phyloP scores from a whole-genome alignment of 139 green algal genomes.

The Yamagishiella unicocca region DNA sequence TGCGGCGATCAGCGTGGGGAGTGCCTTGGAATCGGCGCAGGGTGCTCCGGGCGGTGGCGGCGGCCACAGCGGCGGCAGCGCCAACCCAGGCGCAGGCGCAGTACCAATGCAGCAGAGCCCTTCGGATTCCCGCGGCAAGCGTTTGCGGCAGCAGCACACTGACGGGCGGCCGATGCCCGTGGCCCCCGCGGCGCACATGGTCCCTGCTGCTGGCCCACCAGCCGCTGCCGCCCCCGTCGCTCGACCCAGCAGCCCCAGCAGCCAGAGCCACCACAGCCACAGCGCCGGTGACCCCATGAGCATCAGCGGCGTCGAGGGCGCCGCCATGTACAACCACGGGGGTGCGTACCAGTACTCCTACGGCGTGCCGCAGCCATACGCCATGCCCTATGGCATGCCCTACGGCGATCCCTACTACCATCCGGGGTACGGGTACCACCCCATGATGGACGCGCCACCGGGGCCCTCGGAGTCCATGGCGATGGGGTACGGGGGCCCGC shows the following conservation, averaged over 20 bases:
- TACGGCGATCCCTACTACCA: constrained; percentile 20
- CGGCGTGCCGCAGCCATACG: constrained; percentile 20
- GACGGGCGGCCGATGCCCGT: not conserved
- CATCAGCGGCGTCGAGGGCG: not conserved
- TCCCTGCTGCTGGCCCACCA: not conserved
- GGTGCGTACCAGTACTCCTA: constrained; percentile 1
- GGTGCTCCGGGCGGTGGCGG: not conserved
- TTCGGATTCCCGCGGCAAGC: constrained; percentile 13
- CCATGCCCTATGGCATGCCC: constrained; percentile 21
- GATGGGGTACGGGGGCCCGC: not conserved
- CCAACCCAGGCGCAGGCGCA: not conserved
- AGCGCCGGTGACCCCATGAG: constrained; percentile 24
- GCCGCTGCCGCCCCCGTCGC: not conserved
- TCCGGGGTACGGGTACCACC: constrained; percentile 4
- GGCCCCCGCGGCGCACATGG: not conserved
- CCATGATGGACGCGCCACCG: constrained; percentile 12
- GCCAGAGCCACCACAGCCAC: not conserved
- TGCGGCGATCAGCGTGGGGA: not conserved
- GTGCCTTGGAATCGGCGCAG: not conserved
- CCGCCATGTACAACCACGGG: not conserved
- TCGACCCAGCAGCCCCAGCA: constrained; percentile 4
- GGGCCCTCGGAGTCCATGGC: not conserved
- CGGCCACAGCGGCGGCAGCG: not conserved
- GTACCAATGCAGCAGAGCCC: not conserved
- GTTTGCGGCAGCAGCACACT: not conserved